A percentile compares a stretch with the other conserved stretches of the same genome.
phyloP scores from a whole-genome alignment of 345 rosid species.

The Arabidopsis arenosa region DNA sequence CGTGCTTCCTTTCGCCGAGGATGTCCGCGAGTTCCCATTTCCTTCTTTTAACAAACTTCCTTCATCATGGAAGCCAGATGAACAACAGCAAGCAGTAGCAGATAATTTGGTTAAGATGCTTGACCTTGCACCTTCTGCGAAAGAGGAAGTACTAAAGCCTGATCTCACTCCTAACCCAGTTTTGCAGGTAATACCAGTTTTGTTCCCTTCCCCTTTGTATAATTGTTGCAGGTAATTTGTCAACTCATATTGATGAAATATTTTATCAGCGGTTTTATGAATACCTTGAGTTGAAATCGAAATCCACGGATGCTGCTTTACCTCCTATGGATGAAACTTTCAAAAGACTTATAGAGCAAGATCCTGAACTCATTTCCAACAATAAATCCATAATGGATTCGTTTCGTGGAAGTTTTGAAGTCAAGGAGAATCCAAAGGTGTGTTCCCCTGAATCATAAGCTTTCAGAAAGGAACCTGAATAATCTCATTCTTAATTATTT shows the following conservation, averaged over 20 bases:
- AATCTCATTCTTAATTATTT: constrained; percentile 14
- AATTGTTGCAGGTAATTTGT: not conserved
- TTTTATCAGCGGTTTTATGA: constrained; percentile 70
- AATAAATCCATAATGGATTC: constrained; percentile 57
- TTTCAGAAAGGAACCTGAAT: not conserved
- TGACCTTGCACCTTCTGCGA: constrained; percentile 77
- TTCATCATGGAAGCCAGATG: constrained; percentile 71
- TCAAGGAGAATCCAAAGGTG: constrained; percentile 87
- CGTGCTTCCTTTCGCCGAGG: constrained; percentile 86
- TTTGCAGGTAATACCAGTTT: constrained; percentile 61
- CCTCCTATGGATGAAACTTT: constrained; percentile 80
- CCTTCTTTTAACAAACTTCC: constrained; percentile 81
- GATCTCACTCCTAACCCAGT: constrained; percentile 89
- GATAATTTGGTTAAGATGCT: constrained; percentile 84
- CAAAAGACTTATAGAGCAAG: constrained; percentile 72
- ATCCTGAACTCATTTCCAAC: constrained; percentile 59
- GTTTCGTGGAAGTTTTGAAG: constrained; percentile 63
- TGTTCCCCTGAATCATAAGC: constrained; percentile 5
- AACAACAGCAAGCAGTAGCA: constrained; percentile 79
- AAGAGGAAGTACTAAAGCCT: constrained; percentile 69
- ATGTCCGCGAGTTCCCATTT: constrained; percentile 89
- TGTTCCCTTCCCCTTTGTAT: constrained; percentile 20
- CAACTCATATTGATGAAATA: constrained; percentile 34
- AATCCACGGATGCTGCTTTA: constrained; percentile 68
- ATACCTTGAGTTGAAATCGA: constrained; percentile 80